Percentiles rank a stretch among this genome's conserved stretches.
Evolutionary conservation across 352 stramenopile species (phyloP).

Genomic region (Phytophthora podocarpi): DNA sequence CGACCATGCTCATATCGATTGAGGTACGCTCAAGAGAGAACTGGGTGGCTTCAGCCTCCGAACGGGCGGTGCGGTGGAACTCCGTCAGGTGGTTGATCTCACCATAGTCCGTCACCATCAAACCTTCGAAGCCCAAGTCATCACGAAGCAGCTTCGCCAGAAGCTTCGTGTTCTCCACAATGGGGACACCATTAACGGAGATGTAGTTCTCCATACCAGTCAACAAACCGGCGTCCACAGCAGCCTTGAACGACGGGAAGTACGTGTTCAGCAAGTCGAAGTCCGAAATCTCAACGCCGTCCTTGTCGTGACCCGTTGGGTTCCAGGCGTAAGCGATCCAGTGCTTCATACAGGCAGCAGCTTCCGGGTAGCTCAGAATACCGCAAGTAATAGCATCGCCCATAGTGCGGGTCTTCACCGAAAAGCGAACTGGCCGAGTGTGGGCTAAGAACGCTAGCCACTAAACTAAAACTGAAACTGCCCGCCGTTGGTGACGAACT

Average conservation of each 20-base stretch:
- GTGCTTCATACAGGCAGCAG: constrained; percentile 13
- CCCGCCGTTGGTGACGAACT: no score
- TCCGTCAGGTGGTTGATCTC: constrained; percentile 82
- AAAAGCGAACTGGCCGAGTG: no score
- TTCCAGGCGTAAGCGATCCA: constrained; percentile 8
- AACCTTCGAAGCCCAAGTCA: constrained; percentile 7
- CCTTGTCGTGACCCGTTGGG: neutral
- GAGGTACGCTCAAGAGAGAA: constrained; percentile 4
- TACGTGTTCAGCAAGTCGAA: constrained; percentile 14
- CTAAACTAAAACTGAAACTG: no score
- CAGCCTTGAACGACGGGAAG: constrained; percentile 14
- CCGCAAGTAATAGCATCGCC: constrained; percentile 8
- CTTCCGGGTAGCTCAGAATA: constrained; percentile 9
- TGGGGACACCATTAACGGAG: constrained; percentile 10
- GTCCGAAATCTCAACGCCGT: constrained; percentile 7
- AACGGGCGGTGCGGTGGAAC: constrained; percentile 35
- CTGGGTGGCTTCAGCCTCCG: neutral
- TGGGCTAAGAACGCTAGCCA: no score
- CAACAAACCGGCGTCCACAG: constrained; percentile 8
- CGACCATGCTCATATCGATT: constrained; percentile 21
- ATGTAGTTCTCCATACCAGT: constrained; percentile 14
- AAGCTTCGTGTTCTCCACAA: constrained; percentile 14
- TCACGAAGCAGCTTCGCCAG: constrained; percentile 7
- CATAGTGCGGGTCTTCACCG: constrained; percentile 11
- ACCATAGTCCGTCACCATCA: constrained; percentile 80